Conservation (phyloP, 352 stramenopile species). For the Pythium insidiosum region DNA sequence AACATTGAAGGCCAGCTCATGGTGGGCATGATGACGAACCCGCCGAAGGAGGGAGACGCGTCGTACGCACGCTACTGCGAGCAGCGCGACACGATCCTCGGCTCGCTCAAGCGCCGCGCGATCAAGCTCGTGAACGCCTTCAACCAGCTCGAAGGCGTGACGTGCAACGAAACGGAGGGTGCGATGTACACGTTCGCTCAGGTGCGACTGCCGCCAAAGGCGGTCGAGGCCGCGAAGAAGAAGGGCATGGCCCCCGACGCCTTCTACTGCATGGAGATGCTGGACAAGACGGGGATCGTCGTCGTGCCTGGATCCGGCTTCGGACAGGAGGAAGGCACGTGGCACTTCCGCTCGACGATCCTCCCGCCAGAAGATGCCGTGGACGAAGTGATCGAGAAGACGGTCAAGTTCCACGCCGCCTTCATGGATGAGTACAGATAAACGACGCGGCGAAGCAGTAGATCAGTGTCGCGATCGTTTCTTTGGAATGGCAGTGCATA, state of each 20-base stretch:
- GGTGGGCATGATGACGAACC: constrained; percentile 97
- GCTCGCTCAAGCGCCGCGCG: constrained; percentile 91
- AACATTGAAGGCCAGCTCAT: constrained; percentile 97
- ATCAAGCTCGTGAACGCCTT: constrained; percentile 91
- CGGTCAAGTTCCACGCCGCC: constrained; percentile 91
- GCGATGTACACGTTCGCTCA: constrained; percentile 99
- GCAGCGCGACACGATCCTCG: constrained; percentile 90
- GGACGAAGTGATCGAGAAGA: constrained; percentile 92
- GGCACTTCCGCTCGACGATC: constrained; percentile 99
- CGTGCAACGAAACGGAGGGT: constrained; percentile 94
- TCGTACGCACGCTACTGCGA: constrained; percentile 88
- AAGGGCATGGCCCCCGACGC: constrained; percentile 87
- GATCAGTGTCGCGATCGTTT: too few species aligned
- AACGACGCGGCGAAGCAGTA: too few species aligned
- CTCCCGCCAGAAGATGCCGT: constrained; percentile 95
- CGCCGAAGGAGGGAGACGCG: constrained; percentile 83
- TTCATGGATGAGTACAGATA: constrained; percentile 95
- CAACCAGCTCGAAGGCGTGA: constrained; percentile 95
- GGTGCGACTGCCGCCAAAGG: constrained; percentile 87
- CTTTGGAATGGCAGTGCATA: too few species aligned
- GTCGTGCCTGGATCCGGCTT: constrained; percentile 98
- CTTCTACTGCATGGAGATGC: constrained; percentile 95
- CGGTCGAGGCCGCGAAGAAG: constrained; percentile 71
- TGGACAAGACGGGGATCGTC: constrained; percentile 96
- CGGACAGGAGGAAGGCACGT: constrained; percentile 93